Evolutionary conservation across 1,284 basidiomycete species (phyloP), one percentile per base, ranked within the genome.

Genomic region (Rhodotorula sp.): DNA sequence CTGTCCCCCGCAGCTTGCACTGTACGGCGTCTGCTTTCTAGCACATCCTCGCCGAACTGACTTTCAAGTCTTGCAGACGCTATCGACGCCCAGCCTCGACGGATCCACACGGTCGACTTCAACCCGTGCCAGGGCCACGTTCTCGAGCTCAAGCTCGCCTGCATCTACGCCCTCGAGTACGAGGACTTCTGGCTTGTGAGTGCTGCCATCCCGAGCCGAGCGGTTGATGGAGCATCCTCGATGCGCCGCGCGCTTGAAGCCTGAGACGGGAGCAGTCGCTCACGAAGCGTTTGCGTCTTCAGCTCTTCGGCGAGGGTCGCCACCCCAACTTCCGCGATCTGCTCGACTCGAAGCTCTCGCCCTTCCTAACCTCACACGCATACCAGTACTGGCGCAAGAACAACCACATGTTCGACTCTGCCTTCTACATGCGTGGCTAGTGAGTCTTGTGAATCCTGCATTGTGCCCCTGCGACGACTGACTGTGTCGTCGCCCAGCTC

Each of bases 301-400:
- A 76, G 73, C 81, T 92, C 77, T 92, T 92, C 75, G 90, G 90
- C 36, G 80, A 86, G 56, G 90, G 90, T 22, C 81, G 81, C 44
- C 86, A 89, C 78, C 79, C 84, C 30, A 80, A 85, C 58, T 92
- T 92, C 81, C 85, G 85, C 59, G 78, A 81, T 8, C 81, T 91
- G 4, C 84, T 92, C 68, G 88, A 90, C 73, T 82, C 82, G 68
- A 85, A 85, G 74, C 82, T 92, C 53, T 86, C 89, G 0, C 90
- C 90, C 0, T 84, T 86, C 78, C 84, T 92, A 32, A 90, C 90
- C 24, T 88, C 88, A 44, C 86, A 84, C 74, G 89, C 87, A 77
- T 90, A 89, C 79, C 87, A 89, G 74, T 90, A 91, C 81, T 92
- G 90, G 90, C 83, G 86, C 30, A 54, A 62, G 30, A 89, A 92